These are phyloP conservation scores for Metarhizium anisopliae DNA, from an alignment of 2,329 filamentous ascomycete species.

Conservation along the genomic window DNA sequence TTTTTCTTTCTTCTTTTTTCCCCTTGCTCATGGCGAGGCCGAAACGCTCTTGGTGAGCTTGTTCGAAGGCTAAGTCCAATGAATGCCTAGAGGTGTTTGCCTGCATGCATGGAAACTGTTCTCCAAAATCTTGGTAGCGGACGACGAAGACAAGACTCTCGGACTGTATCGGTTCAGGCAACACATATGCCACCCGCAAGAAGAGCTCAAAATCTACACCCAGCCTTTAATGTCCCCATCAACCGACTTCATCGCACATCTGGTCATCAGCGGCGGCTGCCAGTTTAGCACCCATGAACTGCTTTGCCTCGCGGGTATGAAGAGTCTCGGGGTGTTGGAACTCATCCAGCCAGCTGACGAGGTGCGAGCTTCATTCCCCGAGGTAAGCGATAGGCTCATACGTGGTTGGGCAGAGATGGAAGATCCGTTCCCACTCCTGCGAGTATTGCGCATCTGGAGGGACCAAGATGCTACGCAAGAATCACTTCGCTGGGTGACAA, in stretches of 20 bases:
- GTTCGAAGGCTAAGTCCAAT: not conserved
- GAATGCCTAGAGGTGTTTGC: conserved; percentile 17
- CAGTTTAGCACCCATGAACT: conserved; percentile 29
- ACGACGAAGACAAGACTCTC: conserved; percentile 24
- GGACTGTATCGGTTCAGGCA: conserved; percentile 29
- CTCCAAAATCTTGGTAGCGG: conserved; percentile 23
- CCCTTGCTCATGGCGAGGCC: not conserved
- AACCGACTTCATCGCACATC: conserved; percentile 30
- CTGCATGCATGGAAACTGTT: conserved; percentile 33
- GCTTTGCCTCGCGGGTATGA: conserved; percentile 29
- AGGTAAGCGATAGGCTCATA: conserved; percentile 35
- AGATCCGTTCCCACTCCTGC: conserved; percentile 35
- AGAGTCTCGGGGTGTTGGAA: conserved; percentile 39
- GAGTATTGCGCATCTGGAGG: conserved; percentile 37
- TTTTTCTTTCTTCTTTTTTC: not conserved
- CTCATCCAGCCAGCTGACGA: conserved; percentile 30
- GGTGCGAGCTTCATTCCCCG: conserved; percentile 20
- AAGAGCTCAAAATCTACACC: conserved; percentile 26
- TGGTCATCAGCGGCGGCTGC: conserved; percentile 29
- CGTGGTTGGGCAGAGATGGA: conserved; percentile 33
- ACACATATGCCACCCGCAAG: conserved; percentile 27
- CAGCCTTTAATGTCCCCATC: conserved; percentile 26
- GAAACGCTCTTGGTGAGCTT: not conserved
- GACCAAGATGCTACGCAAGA: conserved; percentile 27
- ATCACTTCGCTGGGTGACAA: conserved; percentile 31